These are phyloP conservation scores for Ceratocystis alfenasii DNA, from an alignment of 2,329 filamentous ascomycete species.

Conservation along the genomic window DNA sequence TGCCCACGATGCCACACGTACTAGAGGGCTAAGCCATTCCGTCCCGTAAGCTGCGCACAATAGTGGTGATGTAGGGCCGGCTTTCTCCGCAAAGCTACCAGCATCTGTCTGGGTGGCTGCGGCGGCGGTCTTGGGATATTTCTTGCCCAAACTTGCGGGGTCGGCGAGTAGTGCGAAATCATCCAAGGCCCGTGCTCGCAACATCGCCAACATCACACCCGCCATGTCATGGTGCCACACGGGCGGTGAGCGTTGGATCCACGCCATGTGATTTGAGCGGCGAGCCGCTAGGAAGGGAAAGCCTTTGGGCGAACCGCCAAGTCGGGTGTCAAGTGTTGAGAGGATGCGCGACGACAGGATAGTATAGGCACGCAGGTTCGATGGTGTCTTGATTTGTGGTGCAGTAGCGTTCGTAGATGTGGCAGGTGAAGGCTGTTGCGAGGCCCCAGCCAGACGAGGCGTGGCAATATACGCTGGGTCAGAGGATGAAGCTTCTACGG, in stretches of 20 bases:
- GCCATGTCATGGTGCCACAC: constrained; percentile 47
- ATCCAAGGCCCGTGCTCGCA: constrained; percentile 40
- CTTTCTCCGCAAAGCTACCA: constrained; percentile 28
- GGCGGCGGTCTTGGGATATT: constrained; percentile 23
- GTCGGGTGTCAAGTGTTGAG: constrained; percentile 1
- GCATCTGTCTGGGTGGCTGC: background rate
- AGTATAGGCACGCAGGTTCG: constrained; percentile 17
- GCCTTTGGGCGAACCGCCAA: constrained; percentile 2
- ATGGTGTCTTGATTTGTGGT: background rate
- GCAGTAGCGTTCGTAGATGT: background rate
- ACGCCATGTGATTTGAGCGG: constrained; percentile 12
- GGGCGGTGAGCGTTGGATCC: constrained; percentile 23
- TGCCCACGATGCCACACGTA: constrained; percentile 31
- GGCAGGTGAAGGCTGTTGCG: constrained; percentile 15
- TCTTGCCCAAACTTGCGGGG: constrained; percentile 13
- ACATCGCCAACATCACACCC: constrained; percentile 37
- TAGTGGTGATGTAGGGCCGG: background rate
- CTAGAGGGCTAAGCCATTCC: background rate
- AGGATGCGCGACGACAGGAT: constrained; percentile 13
- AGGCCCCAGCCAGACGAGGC: constrained; percentile 19
- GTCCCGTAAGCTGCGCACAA: background rate
- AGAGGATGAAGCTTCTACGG: constrained; percentile 18
- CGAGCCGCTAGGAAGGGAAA: constrained; percentile 15
- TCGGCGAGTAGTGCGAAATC: constrained; percentile 29
- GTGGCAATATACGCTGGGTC: constrained; percentile 15